A percentile compares a stretch with the other conserved stretches of the same genome.
Evolutionary conservation across 345 rosid species (phyloP).

Genomic region (Noccaea bulbosa): DNA sequence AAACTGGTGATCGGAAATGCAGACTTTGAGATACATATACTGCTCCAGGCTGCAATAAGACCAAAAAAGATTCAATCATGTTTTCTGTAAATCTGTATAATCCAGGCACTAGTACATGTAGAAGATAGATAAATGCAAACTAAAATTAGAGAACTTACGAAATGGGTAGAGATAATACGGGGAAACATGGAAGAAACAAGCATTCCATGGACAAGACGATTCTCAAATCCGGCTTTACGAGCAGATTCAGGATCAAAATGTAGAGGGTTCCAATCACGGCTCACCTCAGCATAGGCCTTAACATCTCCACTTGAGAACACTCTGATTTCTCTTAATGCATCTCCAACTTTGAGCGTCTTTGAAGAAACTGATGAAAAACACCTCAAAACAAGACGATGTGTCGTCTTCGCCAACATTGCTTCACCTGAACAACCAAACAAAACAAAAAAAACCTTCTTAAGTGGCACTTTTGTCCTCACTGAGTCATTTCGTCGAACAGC

Average conservation of each 20-base stretch:
- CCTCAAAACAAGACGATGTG: constrained; percentile 45
- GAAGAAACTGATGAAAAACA: constrained; percentile 50
- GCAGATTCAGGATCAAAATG: constrained; percentile 75
- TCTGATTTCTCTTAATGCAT: constrained; percentile 59
- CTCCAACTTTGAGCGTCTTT: constrained; percentile 59
- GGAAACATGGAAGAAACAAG: constrained; percentile 89
- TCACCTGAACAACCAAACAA: constrained; percentile 24
- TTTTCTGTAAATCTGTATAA: not conserved
- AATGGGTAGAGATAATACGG: constrained; percentile 69
- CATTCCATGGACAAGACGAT: constrained; percentile 82
- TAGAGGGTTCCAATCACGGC: constrained; percentile 72
- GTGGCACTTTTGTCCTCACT: constrained; percentile 9
- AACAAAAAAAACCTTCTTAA: constrained; percentile 18
- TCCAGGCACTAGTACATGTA: not conserved
- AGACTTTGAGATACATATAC: constrained; percentile 78
- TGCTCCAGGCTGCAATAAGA: constrained; percentile 73
- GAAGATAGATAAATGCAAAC: not conserved
- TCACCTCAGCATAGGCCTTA: constrained; percentile 68
- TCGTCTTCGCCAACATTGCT: constrained; percentile 41
- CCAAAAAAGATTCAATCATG: constrained; percentile 37
- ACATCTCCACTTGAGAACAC: constrained; percentile 69
- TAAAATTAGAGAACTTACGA: constrained; percentile 54
- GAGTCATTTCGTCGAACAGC: constrained; percentile 35
- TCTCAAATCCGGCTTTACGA: constrained; percentile 65
- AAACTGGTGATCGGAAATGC: constrained; percentile 78